Evolutionary conservation across 495 filamentous ascomycete species (phyloP).

Genomic region (Cladorrhinum samala): DNA sequence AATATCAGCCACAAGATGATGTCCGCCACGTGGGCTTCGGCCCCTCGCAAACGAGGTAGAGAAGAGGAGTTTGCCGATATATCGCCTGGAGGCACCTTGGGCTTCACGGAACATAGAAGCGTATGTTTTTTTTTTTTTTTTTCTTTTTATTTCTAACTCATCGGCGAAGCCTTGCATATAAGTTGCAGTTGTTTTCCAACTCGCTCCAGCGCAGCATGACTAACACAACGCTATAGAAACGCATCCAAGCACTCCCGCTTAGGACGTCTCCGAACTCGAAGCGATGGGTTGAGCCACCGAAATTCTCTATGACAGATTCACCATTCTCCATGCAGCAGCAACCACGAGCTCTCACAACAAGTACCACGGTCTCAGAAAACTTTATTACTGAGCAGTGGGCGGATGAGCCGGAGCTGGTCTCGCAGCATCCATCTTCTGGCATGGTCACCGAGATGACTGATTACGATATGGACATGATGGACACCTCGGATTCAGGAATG

Average conservation of each 20-base stretch:
- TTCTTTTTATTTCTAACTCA: too few relatives aligned
- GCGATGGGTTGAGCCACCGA: slow-evolving; percentile 30
- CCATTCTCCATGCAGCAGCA: slow-evolving; percentile 12
- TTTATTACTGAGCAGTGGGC: slow-evolving; percentile 18
- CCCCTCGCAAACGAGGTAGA: slow-evolving; percentile 24
- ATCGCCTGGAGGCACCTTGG: slow-evolving; percentile 21
- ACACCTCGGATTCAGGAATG: slow-evolving; percentile 25
- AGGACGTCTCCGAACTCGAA: slow-evolving; percentile 37
- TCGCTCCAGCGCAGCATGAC: background rate
- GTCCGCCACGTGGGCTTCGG: slow-evolving; percentile 17
- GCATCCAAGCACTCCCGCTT: slow-evolving; percentile 39
- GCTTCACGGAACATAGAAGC: slow-evolving; percentile 44
- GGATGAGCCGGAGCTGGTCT: slow-evolving; percentile 21
- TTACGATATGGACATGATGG: slow-evolving; percentile 49
- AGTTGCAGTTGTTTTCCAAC: too few relatives aligned
- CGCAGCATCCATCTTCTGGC: slow-evolving; percentile 2
- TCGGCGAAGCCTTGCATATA: too few relatives aligned
- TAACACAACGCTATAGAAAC: slow-evolving; percentile 34
- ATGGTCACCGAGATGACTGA: slow-evolving; percentile 42
- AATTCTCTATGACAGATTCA: slow-evolving; percentile 22
- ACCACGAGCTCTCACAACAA: slow-evolving; percentile 31
- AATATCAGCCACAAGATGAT: too few relatives aligned
- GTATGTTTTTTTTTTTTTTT: slow-evolving; percentile 25
- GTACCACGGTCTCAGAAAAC: slow-evolving; percentile 32
- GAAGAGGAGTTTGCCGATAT: slow-evolving; percentile 30